These are phyloP conservation scores for Phyllostachys edulis DNA, from an alignment of 176 grass and related monocot genomes.

Conservation along the genomic window DNA sequence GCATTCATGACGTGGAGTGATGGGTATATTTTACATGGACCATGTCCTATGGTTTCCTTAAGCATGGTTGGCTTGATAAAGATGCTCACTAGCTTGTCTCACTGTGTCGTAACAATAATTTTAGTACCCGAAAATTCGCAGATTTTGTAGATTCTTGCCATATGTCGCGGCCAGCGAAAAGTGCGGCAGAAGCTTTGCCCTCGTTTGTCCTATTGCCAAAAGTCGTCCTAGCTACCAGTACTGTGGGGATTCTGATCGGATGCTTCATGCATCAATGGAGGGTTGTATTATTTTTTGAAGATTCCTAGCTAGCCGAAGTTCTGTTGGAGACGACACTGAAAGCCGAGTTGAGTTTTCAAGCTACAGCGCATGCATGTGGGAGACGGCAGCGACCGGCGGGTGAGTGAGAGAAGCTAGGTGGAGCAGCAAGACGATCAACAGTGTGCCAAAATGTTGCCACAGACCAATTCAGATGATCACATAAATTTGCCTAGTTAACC, in stretches of 20 bases:
- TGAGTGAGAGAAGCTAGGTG: too few relatives aligned
- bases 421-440: too few relatives aligned
- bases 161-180: not conserved
- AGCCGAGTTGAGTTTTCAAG: not conserved
- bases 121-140: too few relatives aligned
- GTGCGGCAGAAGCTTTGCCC: not conserved
- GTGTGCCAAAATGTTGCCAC: too few relatives aligned
- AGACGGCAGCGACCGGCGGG: too few relatives aligned
- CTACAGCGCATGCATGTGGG: not conserved
- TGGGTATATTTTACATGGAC: not conserved
- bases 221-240: not conserved
- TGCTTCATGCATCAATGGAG: not conserved
- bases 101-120: not conserved
- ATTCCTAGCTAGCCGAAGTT: not conserved
- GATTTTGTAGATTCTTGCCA: too few relatives aligned
- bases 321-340: not conserved
- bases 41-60: not conserved
- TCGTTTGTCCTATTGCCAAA: not conserved
- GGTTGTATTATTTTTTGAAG: too few relatives aligned
- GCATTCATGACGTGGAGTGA: not conserved
- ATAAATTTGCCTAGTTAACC: too few relatives aligned
- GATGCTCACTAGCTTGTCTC: not conserved
- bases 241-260: not conserved
- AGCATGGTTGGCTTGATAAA: not conserved
- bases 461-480: too few relatives aligned